Evolutionary conservation across 1,139 yeast species (phyloP), one percentile per base, ranked within the genome.

Genomic region (Kluyveromyces sp.): DNA sequence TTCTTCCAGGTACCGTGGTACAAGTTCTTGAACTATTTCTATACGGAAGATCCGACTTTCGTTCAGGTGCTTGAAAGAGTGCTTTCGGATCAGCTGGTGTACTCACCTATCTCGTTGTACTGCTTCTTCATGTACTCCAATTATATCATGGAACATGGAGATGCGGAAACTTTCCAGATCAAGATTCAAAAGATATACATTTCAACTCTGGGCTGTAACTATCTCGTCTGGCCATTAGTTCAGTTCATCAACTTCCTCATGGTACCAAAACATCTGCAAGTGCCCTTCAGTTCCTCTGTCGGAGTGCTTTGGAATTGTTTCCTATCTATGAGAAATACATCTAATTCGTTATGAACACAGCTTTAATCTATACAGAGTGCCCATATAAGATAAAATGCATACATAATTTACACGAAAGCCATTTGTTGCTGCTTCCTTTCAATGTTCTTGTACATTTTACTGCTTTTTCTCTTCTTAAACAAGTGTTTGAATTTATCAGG

Each of bases 291-390:
- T 46, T 83, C 95, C 1, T 79, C 94, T 1, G 70, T 92, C n/a
- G 87, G 94, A 26, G 94, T 88, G 25, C 68, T 87, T 35, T 88
- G 96, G 96, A 85, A 88, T 64, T 88, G 96, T 44, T 89, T 83
- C 66, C 68, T 92, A 40, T 86, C 96, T 0, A 78, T 86, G 75
- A 71, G 82, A 56, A 83, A 83, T 41, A 58, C 64, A 2, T 56
- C 61, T 3, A 49, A 54, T 25, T 47, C 51, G 3, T 18, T 29
- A 4, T 31, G 26, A 26, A n/a, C 29, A 30, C 8, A 17, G 9
- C 7, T 13, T n/a, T n/a, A n/a, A n/a, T n/a, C n/a, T n/a, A n/a
- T n/a, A n/a, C n/a, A n/a, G n/a, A n/a, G n/a, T n/a, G n/a, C n/a
- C n/a, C n/a, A n/a, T n/a, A n/a, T n/a, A n/a, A n/a, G n/a, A n/a